phyloP scores from a whole-genome alignment of 805 yeast genomes.

The Saccharomycopsis microspora region DNA sequence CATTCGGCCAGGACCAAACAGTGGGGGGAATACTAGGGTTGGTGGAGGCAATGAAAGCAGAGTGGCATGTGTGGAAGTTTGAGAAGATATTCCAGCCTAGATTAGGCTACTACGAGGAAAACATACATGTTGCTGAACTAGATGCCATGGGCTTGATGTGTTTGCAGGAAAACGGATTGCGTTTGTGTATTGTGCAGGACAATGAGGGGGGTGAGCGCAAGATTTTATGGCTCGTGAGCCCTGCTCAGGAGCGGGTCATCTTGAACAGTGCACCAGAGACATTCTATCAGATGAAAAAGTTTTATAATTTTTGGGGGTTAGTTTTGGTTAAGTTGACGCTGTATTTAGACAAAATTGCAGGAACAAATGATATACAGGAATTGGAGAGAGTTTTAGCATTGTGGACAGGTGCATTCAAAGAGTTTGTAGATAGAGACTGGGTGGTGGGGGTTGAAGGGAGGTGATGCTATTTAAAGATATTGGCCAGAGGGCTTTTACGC shows the following conservation, averaged over 20 bases:
- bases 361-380: not conserved
- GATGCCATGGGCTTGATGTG: too few species aligned
- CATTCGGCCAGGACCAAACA: not conserved
- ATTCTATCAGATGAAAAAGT: slow-evolving; percentile 9
- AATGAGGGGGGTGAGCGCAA: not conserved
- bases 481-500: too few species aligned
- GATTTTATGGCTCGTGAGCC: slow-evolving; percentile 1
- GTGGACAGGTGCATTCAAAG: slow-evolving; percentile 1
- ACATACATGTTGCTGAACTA: too few species aligned
- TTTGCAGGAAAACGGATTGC: too few species aligned
- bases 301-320: slow-evolving; percentile 14
- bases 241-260: slow-evolving; percentile 1
- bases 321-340: slow-evolving; percentile 2
- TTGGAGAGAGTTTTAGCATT: not conserved
- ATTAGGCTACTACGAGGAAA: too few species aligned
- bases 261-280: not conserved
- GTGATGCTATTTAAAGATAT: too few species aligned
- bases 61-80: not conserved
- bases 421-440: slow-evolving; percentile 6
- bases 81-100: too few species aligned
- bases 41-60: not conserved
- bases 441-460: not conserved
- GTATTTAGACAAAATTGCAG: not conserved
- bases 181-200: not conserved
- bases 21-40: not conserved